Conservation (phyloP, 2,329 filamentous ascomycete species). For the Trichophyton verrucosum region DNA sequence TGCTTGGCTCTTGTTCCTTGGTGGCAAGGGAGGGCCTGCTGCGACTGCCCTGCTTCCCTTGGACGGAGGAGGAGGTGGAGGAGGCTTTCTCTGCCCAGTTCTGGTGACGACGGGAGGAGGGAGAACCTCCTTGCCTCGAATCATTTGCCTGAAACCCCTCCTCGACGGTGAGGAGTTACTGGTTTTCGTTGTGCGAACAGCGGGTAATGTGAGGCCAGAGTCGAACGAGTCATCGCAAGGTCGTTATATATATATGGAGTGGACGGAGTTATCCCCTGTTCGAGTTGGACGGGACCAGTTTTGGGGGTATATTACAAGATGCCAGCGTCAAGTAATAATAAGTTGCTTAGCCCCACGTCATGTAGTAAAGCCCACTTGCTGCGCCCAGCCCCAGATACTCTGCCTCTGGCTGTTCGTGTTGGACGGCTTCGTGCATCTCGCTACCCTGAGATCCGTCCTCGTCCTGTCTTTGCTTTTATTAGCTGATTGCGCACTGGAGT, state of each 20-base stretch:
- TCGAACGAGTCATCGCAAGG: background rate
- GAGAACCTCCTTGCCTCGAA: constrained; percentile 10
- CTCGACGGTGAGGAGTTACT: background rate
- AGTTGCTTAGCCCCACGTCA: background rate
- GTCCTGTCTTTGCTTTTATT: no score
- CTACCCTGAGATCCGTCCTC: background rate
- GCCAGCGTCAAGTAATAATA: background rate
- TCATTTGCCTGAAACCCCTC: background rate
- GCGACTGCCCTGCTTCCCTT: constrained; percentile 6
- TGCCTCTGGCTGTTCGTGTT: background rate
- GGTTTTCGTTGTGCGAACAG: background rate
- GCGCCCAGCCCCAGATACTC: background rate
- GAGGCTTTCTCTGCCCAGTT: constrained; percentile 16
- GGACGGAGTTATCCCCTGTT: background rate
- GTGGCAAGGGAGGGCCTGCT: constrained; percentile 35
- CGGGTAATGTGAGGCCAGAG: background rate
- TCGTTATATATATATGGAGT: background rate
- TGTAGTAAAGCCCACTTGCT: background rate
- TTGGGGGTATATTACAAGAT: background rate
- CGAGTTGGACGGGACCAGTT: background rate
- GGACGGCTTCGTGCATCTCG: background rate
- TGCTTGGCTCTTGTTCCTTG: constrained; percentile 21
- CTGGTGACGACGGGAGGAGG: constrained; percentile 17
- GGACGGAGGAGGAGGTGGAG: constrained; percentile 12
- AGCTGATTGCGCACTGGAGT: background rate